Evolutionary conservation across 164 flowering plant species (phyloP), one percentile per base, ranked within the genome.

Genomic region (Tetracentron sinense): DNA sequence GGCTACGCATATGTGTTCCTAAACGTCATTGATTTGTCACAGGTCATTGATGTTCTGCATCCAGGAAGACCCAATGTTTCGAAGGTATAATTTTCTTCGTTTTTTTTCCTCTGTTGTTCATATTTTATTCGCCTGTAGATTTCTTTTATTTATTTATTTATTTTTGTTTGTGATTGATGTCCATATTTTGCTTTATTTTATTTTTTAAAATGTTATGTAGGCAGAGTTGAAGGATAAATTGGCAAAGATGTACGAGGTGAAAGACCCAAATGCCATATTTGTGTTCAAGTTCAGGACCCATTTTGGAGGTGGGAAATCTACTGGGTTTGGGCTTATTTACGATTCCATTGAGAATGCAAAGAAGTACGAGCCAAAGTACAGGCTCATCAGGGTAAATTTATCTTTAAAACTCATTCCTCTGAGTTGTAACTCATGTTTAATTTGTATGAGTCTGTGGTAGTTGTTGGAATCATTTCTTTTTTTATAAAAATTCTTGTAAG

Each of bases 201-300:
- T 12, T 14, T n/a, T 16, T 12, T n/a, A n/a, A n/a, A n/a, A n/a
- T n/a, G n/a, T n/a, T 6, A 4, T 67, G 56, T 58, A 83, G 85
- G 77, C 83, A 4, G 81, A 79, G 75, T 31, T 81, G 77, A 81
- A 83, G 73, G 81, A 81, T 82, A n/a, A n/a, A n/a, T n/a, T n/a
- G n/a, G n/a, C n/a, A n/a, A n/a, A n/a, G n/a, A n/a, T n/a, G n/a
- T n/a, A 82, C 59, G 86, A 82, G 2, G 86, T 80, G 57, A 82
- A 69, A 47, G 83, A 83, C 21, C 62, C 74, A 4, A 83, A 74
- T 68, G 33, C 87, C 16, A 83, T 83, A 33, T 82, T 82, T 68
- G 86, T 80, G 0, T 82, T 82, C 79, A 80, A 82, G 73, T 82
- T 82, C 67, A 57, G 84, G 22, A 82, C 86, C 15, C 86, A n/a